Conservation (phyloP, 169 alveolate species). For the Eimeria sp. region DNA sequence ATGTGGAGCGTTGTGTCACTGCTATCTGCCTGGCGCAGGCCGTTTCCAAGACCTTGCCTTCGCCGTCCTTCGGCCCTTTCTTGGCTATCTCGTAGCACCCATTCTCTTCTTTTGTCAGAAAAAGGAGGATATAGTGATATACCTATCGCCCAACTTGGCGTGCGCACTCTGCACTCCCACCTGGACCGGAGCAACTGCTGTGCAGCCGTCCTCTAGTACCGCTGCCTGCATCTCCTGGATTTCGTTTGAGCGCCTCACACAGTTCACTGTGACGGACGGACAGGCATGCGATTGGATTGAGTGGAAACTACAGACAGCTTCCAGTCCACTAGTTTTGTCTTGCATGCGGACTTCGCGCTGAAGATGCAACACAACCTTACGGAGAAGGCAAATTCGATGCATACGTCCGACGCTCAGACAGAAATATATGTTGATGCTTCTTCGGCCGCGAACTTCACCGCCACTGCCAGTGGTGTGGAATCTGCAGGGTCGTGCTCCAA, state of each 20-base stretch:
- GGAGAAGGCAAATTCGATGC: conserved; percentile 41
- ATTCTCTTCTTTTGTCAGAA: not conserved
- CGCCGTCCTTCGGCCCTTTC: conserved; percentile 33
- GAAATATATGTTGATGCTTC: not conserved
- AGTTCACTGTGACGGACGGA: not conserved
- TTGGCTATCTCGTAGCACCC: conserved; percentile 18
- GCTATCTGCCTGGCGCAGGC: conserved; percentile 50
- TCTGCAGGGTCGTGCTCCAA: conserved; percentile 42
- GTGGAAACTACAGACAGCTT: not conserved
- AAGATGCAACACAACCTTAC: conserved; percentile 42
- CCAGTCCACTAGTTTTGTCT: not conserved
- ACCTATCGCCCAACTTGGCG: conserved; percentile 53
- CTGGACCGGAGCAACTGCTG: conserved; percentile 5
- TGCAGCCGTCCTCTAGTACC: not conserved
- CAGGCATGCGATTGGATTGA: not conserved
- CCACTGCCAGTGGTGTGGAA: conserved; percentile 14
- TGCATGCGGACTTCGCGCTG: conserved; percentile 48
- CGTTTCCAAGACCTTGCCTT: not conserved
- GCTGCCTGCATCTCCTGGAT: not conserved
- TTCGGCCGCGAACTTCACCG: not conserved
- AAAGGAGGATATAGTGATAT: not conserved
- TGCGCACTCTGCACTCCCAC: conserved; percentile 1
- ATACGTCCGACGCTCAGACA: not conserved
- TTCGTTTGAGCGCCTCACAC: not conserved
- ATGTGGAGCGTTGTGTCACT: conserved; percentile 13